phyloP scores from a whole-genome alignment of 169 alveolate species.

The Eimeria nieschulzi region DNA sequence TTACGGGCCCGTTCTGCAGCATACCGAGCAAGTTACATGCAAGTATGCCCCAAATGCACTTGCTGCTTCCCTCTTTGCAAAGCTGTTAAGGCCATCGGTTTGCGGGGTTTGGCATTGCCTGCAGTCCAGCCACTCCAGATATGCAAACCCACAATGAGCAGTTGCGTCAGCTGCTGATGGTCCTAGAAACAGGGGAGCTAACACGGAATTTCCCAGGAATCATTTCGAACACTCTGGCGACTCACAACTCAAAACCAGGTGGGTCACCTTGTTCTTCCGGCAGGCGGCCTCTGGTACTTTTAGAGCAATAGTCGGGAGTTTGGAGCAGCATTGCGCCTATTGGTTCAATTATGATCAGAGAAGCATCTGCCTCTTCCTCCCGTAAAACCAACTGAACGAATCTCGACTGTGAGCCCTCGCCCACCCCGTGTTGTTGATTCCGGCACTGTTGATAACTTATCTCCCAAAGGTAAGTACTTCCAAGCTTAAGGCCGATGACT shows the following conservation, averaged over 20 bases:
- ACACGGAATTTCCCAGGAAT: conserved; percentile 11
- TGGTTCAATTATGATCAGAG: not conserved
- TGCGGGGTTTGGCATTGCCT: not conserved
- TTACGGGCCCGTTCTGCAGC: not conserved
- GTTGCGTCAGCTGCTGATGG: not conserved
- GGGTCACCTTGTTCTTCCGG: not conserved
- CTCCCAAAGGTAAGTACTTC: conserved; percentile 19
- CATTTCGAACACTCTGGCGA: not conserved
- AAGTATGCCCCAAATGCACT: not conserved
- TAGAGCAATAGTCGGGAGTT: not conserved
- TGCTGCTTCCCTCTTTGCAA: not conserved
- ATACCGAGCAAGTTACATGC: not conserved
- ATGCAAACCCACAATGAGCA: conserved; percentile 27
- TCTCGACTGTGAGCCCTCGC: not conserved
- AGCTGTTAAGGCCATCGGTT: not conserved
- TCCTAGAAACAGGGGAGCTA: conserved; percentile 16
- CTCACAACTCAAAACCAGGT: conserved; percentile 28
- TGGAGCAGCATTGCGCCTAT: not conserved
- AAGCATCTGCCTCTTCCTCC: conserved; percentile 3
- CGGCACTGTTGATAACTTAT: not conserved
- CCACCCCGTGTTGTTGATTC: conserved; percentile 4
- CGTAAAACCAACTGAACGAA: not conserved
- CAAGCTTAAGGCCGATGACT: not conserved
- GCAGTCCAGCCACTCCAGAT: conserved; percentile 64
- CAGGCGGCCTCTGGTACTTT: not conserved